These are phyloP conservation scores for Pulveroboletus frians DNA, from an alignment of 768 basidiomycete genomes.

Conservation along the genomic window DNA sequence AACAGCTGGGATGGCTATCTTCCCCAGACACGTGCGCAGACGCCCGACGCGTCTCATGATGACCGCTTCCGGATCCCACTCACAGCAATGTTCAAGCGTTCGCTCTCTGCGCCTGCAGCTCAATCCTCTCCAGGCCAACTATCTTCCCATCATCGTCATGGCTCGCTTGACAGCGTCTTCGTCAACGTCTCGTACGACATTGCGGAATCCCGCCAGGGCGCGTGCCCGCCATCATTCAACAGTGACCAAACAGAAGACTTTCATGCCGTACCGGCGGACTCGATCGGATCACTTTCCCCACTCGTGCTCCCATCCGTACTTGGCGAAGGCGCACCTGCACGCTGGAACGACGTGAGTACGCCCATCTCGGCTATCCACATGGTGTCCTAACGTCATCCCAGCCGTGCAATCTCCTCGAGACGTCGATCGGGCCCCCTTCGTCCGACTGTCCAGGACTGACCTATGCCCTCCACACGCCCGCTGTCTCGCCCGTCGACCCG, in stretches of 20 bases:
- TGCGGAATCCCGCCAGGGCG: slow-evolving; percentile 14
- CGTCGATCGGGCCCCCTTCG: slow-evolving; percentile 26
- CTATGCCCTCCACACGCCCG: slow-evolving; percentile 24
- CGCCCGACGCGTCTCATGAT: slow-evolving; percentile 23
- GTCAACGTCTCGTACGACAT: slow-evolving; percentile 30
- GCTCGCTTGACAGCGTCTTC: slow-evolving; percentile 28
- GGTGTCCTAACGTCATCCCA: slow-evolving; percentile 14
- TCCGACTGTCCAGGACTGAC: slow-evolving; percentile 19
- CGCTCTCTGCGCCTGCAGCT: slow-evolving; percentile 50
- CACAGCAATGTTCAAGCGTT: slow-evolving; percentile 63
- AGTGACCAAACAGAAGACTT: slow-evolving; percentile 23
- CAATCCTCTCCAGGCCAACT: slow-evolving; percentile 12
- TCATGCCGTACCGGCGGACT: slow-evolving; percentile 19
- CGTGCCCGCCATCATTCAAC: slow-evolving; percentile 7
- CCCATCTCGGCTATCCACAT: slow-evolving; percentile 8
- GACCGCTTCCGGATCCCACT: slow-evolving; percentile 45
- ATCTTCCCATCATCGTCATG: slow-evolving; percentile 17
- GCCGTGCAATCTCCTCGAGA: slow-evolving; percentile 33
- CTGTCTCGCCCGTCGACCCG: slow-evolving; percentile 24
- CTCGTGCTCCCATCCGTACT: slow-evolving; percentile 30
- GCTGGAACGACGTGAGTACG: slow-evolving; percentile 32
- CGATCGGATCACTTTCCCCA: slow-evolving; percentile 27
- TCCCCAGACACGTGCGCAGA: slow-evolving; percentile 23
- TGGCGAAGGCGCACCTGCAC: slow-evolving; percentile 26
- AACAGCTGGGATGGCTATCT: slow-evolving; percentile 1